Base-by-base conservation (phyloP, 192 early-diverging fungal genomes). In the Obelidium mucronatum region DNA sequence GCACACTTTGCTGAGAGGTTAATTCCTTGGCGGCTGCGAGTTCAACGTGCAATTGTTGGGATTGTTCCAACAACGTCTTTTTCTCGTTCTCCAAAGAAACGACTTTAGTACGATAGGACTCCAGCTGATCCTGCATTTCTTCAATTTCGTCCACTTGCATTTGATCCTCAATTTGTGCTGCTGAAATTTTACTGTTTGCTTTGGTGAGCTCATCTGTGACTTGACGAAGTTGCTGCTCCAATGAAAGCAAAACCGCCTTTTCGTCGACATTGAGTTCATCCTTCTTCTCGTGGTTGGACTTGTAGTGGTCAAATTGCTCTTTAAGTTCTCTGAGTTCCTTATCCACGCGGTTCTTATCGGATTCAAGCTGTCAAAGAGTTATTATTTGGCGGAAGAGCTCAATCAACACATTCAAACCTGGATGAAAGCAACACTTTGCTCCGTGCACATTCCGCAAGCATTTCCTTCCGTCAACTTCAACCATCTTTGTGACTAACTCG, bases 121-220 rank as follows among this genome's bases (percentile, higher is more conserved):
- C 30, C 42, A 52, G n/a, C 8, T 24, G 30, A 11, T 48, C 52
- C 19, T 30, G 24, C 6, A 68, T 11, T 6, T 44, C 42, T 30
- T 68, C 30, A 68, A 68, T 51, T 19, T 68, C 67, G 19, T 68
- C 67, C 26, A 24, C 22, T 5, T 19, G 17, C 40, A 68, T 68
- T 52, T 68, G 40, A 54, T 68, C 48, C 24, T 68, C 44, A 8
- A 52, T 26, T 3, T 22, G 22, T 17, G 19, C n/a, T 19, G 67
- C 40, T 26, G 24, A 22, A 8, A 51, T 13, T 30, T 68, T 68
- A n/a, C n/a, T 30, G 8, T 28, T 17, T 4, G 67, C 40, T 30
- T 34, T n/a, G 24, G 8, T 17, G 17, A 68, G 44, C 15, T 33
- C 26, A 17, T 33, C 13, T 24, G 24, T 60, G 22, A 24, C 24